Conservation (phyloP, 2,329 filamentous ascomycete species). For the Fusarium pseudoanthophilum region DNA sequence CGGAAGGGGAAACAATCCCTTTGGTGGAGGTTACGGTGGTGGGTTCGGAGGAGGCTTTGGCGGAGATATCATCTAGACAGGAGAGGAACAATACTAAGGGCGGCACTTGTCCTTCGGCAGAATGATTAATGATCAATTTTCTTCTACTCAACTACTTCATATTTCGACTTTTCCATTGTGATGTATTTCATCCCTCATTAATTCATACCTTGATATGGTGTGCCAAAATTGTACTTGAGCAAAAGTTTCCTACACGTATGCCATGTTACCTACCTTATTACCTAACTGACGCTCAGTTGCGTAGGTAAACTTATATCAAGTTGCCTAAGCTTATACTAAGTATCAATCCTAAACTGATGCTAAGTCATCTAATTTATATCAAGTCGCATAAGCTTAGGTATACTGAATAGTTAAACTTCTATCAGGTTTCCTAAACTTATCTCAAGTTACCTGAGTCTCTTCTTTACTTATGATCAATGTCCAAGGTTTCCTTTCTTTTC, state of each 20-base stretch:
- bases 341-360: not conserved
- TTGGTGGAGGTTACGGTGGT: conserved; percentile 53
- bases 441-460: not conserved
- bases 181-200: not conserved
- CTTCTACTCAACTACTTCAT: not conserved
- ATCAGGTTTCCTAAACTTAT: not conserved
- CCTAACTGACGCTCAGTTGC: too few species aligned
- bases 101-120: not conserved
- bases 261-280: not conserved
- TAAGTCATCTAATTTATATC: not conserved
- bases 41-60: conserved; percentile 46
- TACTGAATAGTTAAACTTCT: not conserved
- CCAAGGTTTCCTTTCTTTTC: not conserved
- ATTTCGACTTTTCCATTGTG: not conserved
- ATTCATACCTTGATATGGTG: not conserved
- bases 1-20: conserved; percentile 52
- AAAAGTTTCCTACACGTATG: not conserved
- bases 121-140: conserved; percentile 14
- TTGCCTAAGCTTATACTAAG: not conserved
- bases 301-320: too few species aligned
- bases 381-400: not conserved
- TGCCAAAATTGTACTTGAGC: not conserved
- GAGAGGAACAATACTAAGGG: not conserved
- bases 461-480: not conserved
- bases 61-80: conserved; percentile 44